Conservation (phyloP, 495 filamentous ascomycete species). For the Penicillium ucsense region DNA sequence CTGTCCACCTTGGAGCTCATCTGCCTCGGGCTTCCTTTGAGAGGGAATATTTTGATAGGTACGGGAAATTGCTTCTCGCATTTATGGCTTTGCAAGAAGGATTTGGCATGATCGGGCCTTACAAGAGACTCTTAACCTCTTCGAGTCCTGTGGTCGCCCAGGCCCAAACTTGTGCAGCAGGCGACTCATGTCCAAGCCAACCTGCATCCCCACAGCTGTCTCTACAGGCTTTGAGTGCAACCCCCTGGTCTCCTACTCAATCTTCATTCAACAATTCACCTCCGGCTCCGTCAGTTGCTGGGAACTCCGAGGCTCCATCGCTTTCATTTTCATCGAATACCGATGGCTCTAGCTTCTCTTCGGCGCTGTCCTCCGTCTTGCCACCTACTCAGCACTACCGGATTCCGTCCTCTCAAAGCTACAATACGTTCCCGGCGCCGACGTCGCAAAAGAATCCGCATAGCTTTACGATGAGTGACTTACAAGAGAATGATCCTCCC, state of each 20-base stretch:
- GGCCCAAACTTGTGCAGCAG: not conserved
- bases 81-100: conserved; percentile 35
- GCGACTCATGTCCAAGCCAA: not conserved
- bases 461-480: conserved; percentile 29
- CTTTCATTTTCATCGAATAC: conserved; percentile 26
- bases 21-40: conserved; percentile 22
- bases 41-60: conserved; percentile 33
- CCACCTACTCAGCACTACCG: conserved; percentile 17
- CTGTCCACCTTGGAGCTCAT: conserved; percentile 31
- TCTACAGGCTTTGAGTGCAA: conserved; percentile 1
- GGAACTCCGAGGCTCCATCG: conserved; percentile 13
- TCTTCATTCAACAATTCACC: conserved; percentile 6
- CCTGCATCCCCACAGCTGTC: not conserved
- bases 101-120: conserved; percentile 21
- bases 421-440: conserved; percentile 7
- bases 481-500: conserved; percentile 23
- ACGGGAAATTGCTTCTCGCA: conserved; percentile 31
- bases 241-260: conserved; percentile 8
- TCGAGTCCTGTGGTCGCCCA: conserved; percentile 2
- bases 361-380: conserved; percentile 11
- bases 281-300: not conserved
- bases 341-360: conserved; percentile 22
- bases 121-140: conserved; percentile 4
- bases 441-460: conserved; percentile 15
- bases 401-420: conserved; percentile 10